These are phyloP conservation scores for Nannochloris sp. DNA, from an alignment of 139 green algal species.

Conservation along the genomic window DNA sequence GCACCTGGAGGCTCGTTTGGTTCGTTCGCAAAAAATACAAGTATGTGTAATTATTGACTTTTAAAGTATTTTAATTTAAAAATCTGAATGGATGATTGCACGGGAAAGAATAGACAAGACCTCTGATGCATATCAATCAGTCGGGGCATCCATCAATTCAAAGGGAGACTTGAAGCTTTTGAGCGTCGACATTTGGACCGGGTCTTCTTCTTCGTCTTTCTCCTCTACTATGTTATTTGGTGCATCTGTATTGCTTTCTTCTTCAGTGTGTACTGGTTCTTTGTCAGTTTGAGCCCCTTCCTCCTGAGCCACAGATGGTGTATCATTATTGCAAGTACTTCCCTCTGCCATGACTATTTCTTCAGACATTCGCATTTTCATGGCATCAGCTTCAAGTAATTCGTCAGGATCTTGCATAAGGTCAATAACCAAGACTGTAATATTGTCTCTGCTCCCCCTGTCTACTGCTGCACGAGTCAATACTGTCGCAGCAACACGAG, in stretches of 20 bases:
- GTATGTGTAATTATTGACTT: neutral
- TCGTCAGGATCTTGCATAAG: conserved; percentile 22
- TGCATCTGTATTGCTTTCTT: neutral
- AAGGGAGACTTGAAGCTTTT: neutral
- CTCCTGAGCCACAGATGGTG: neutral
- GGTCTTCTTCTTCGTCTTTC: neutral
- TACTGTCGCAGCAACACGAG: conserved; percentile 46
- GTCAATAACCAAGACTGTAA: conserved; percentile 56
- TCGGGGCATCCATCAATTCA: neutral
- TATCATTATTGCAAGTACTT: neutral
- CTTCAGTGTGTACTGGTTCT: neutral
- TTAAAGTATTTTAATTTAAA: neutral
- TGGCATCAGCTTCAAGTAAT: conserved; percentile 14
- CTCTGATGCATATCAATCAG: neutral
- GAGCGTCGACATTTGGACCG: neutral
- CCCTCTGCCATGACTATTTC: neutral
- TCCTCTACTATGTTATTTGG: neutral
- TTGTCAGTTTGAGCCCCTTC: neutral
- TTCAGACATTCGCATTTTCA: conserved; percentile 6
- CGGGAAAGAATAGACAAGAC: neutral
- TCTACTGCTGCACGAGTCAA: conserved; percentile 57
- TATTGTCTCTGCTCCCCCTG: conserved; percentile 50
- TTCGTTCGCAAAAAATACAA: neutral
- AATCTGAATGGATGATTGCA: neutral
- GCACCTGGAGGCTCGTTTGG: conserved; percentile 1